Percentiles rank a stretch among this genome's conserved stretches.
These are phyloP conservation scores for Verticillium nonalfalfae DNA, from an alignment of 2,329 filamentous ascomycete genomes.

Conservation along the genomic window DNA sequence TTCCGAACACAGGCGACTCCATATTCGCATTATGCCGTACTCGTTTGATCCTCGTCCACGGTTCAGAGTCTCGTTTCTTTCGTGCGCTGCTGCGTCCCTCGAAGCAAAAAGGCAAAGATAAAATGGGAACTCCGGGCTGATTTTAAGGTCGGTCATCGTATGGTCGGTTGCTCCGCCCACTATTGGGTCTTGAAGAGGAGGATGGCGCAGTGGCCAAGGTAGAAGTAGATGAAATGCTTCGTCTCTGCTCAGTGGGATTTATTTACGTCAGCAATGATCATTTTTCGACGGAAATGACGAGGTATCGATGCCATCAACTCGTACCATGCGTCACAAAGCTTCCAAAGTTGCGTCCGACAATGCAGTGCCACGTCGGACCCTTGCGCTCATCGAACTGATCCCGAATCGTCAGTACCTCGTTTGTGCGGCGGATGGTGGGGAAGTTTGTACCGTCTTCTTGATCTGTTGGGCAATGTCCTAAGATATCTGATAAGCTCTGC, in stretches of 20 bases:
- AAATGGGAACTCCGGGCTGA: not conserved
- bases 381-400: constrained; percentile 89
- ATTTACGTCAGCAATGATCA: not conserved
- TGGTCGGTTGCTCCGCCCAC: constrained; percentile 7
- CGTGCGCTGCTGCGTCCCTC: not conserved
- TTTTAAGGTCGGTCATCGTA: not conserved
- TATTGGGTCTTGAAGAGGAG: constrained; percentile 99
- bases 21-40: not conserved
- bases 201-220: constrained; percentile 96
- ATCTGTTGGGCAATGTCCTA: constrained; percentile 95
- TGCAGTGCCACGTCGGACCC: constrained; percentile 98
- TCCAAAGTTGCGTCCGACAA: constrained; percentile 96
- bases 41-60: not conserved
- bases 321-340: constrained; percentile 97
- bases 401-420: constrained; percentile 1
- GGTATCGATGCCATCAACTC: constrained; percentile 14
- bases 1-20: not conserved
- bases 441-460: constrained; percentile 71
- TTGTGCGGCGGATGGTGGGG: not conserved
- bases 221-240: constrained; percentile 99
- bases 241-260: constrained; percentile 58
- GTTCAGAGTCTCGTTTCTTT: not conserved
- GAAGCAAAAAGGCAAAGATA: not conserved
- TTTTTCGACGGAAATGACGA: not conserved
- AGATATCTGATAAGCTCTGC: constrained; percentile 4